Evolutionary conservation across 257 asterid species (phyloP).

Genomic region (Rauvolfia tetraphylla): DNA sequence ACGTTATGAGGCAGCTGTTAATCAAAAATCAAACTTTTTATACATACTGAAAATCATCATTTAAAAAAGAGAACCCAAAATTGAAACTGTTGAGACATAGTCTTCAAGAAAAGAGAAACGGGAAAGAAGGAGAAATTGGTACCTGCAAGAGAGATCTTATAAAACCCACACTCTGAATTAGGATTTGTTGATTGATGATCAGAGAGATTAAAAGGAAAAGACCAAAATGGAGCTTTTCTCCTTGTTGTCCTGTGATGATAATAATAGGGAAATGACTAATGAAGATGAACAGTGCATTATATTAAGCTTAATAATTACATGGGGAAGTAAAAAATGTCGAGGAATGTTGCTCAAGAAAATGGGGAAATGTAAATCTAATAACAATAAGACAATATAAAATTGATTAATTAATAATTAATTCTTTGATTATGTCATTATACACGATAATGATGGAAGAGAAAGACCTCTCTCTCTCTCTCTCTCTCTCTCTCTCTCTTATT

Average conservation of each 20-base stretch:
- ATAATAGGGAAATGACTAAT: not conserved
- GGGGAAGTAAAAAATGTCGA: conserved; percentile 3
- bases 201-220: conserved; percentile 9
- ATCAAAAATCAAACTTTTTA: not conserved
- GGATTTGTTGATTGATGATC: conserved; percentile 16
- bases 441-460: not conserved
- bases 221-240: not conserved
- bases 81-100: not conserved
- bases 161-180: conserved; percentile 8
- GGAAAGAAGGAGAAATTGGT: not conserved
- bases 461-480: not conserved
- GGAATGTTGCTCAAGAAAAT: conserved; percentile 13
- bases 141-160: conserved; percentile 31
- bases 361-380: not conserved
- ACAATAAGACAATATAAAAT: not conserved
- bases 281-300: not conserved
- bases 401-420: not conserved
- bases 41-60: not conserved
- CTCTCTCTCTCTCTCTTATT: too few species aligned
- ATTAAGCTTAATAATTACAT: not conserved
- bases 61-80: not conserved
- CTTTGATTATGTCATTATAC: not conserved
- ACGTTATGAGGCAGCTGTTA: not conserved
- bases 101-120: not conserved
- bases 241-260: not conserved